Conservation (phyloP, 2,329 filamentous ascomycete genomes). For the Dothideomycetes sp. region DNA sequence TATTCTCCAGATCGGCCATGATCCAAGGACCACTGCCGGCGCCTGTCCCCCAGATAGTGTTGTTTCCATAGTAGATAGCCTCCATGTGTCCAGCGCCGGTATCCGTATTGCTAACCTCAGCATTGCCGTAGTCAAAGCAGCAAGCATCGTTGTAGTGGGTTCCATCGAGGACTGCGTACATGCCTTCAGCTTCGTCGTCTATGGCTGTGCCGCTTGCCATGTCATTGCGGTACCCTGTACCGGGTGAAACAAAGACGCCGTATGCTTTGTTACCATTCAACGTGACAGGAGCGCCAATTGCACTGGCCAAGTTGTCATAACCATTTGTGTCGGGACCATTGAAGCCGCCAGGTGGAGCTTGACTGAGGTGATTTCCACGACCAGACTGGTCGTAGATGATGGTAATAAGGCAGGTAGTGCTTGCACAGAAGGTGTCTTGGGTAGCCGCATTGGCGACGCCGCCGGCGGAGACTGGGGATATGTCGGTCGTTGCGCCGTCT, state of each 20-base stretch:
- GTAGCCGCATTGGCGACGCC: conserved; percentile 50
- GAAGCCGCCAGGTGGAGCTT: conserved; percentile 47
- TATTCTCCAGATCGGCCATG: conserved; percentile 60
- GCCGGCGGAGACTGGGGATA: conserved; percentile 44
- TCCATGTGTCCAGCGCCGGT: conserved; percentile 58
- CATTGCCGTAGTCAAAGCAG: conserved; percentile 38
- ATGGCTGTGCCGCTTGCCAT: conserved; percentile 39
- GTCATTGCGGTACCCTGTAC: conserved; percentile 54
- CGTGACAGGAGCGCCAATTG: conserved; percentile 49
- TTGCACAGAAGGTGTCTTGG: conserved; percentile 30
- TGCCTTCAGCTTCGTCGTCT: conserved; percentile 46
- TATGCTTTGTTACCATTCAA: conserved; percentile 46
- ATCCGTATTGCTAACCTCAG: conserved; percentile 27
- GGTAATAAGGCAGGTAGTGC: conserved; percentile 16
- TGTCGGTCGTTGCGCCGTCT: conserved; percentile 36
- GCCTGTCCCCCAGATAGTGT: conserved; percentile 45
- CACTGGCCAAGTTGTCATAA: conserved; percentile 49
- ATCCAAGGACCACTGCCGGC: conserved; percentile 52
- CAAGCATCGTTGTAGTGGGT: conserved; percentile 48
- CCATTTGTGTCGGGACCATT: conserved; percentile 45
- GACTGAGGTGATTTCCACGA: conserved; percentile 49
- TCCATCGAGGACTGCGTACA: conserved; percentile 50
- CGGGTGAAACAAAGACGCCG: conserved; percentile 51
- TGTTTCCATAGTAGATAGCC: conserved; percentile 53
- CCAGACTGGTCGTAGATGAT: conserved; percentile 52